Evolutionary conservation across 352 stramenopile species (phyloP).

Genomic region (Phytophthora syringae): DNA sequence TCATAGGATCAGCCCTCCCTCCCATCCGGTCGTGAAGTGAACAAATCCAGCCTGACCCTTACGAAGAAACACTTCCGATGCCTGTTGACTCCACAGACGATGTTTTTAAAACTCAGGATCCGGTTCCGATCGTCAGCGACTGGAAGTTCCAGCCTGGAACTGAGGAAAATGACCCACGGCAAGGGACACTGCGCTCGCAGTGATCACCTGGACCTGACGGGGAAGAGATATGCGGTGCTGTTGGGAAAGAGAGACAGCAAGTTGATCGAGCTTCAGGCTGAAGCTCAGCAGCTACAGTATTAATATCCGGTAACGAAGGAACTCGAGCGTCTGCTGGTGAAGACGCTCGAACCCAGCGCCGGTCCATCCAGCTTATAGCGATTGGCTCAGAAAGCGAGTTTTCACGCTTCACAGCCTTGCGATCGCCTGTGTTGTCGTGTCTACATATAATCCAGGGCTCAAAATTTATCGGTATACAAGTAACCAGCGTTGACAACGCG

Average conservation of each 20-base stretch:
- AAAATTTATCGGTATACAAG: too few species aligned
- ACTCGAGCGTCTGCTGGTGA: constrained; percentile 8
- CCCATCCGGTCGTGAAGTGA: constrained; percentile 9
- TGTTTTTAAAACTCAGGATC: constrained; percentile 23
- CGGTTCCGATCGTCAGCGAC: constrained; percentile 25
- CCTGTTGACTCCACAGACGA: constrained; percentile 20
- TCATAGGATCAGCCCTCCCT: constrained; percentile 13
- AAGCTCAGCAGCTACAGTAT: constrained; percentile 11
- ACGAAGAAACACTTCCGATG: constrained; percentile 9
- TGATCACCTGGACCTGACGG: constrained; percentile 13
- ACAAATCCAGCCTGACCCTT: background rate
- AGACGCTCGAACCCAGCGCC: background rate
- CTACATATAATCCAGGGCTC: constrained; percentile 27
- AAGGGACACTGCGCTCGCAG: constrained; percentile 19
- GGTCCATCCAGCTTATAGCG: too few species aligned
- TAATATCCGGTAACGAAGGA: constrained; percentile 37
- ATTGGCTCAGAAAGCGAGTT: constrained; percentile 11
- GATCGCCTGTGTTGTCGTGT: too few species aligned
- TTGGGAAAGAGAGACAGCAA: constrained; percentile 34
- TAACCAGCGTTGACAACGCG: constrained; percentile 15
- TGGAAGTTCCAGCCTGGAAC: too few species aligned
- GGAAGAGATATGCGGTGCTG: constrained; percentile 13
- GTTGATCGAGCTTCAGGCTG: constrained; percentile 10
- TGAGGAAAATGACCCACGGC: constrained; percentile 1
- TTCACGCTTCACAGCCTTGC: constrained; percentile 14